Evolutionary conservation across 306 rosid species (phyloP).

Genomic region (Fragaria vesca): DNA sequence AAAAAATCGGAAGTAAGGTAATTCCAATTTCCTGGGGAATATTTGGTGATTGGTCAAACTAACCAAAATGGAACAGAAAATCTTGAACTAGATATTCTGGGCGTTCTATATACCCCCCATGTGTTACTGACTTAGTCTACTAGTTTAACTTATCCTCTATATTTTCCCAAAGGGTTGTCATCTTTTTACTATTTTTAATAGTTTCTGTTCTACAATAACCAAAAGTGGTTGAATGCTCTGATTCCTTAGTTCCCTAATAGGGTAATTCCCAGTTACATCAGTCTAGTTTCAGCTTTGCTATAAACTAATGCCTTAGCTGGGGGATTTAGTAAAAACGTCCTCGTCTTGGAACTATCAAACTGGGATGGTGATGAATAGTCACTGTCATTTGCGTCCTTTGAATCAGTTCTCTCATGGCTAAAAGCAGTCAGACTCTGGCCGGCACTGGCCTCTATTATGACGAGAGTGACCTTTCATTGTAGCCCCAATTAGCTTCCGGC

Average conservation of each 20-base stretch:
- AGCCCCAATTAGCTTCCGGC: conserved; percentile 40
- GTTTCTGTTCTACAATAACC: background rate
- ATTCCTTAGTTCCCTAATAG: conserved; percentile 24
- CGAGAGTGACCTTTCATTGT: conserved; percentile 80
- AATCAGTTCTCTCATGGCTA: conserved; percentile 76
- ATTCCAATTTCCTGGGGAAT: conserved; percentile 34
- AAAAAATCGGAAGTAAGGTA: background rate
- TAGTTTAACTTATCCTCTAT: background rate
- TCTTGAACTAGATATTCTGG: conserved; percentile 48
- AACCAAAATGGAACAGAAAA: conserved; percentile 48
- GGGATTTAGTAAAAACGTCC: background rate
- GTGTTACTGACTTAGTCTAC: background rate
- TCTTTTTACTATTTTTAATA: background rate
- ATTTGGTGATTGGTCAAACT: conserved; percentile 51
- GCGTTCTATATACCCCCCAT: background rate
- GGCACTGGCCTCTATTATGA: conserved; percentile 46
- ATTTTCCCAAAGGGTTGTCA: background rate
- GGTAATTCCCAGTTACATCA: conserved; percentile 12
- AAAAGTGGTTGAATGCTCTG: conserved; percentile 1
- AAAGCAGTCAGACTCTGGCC: conserved; percentile 84
- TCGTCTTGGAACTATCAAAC: conserved; percentile 59
- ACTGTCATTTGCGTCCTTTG: conserved; percentile 79
- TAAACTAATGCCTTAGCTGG: background rate
- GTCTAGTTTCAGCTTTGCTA: background rate
- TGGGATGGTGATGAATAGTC: conserved; percentile 80